Base-by-base conservation (phyloP, 169 alveolate genomes). In the Cryptosporidium canis region DNA sequence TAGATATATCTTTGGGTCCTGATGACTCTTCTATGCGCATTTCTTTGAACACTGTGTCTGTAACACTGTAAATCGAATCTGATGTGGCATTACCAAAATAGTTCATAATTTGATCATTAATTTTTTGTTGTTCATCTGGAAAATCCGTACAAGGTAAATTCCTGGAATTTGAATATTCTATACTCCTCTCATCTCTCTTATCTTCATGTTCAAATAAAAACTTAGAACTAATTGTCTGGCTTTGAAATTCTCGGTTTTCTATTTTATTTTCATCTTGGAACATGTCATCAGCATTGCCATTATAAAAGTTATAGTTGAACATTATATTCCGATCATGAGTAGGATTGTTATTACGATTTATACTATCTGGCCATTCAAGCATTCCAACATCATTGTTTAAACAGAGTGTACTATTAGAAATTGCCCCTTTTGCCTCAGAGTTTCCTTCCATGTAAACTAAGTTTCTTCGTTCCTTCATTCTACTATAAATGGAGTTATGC, bases 201-300 rank as follows among this genome's bases (percentile, higher is more conserved):
- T 47, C 47, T 8, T 45, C 67, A 51, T 6, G 29, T 5, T 70
- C 84, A 3, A 35, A 61, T n/a, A 61, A 16, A 24, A 37, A 33
- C 37, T 51, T 55, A 7, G 84, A 29, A 55, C 55, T 55, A 48
- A 70, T 70, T 24, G 47, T 43, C 33, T 68, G 66, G 11, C 12
- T 31, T 16, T 51, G 67, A 0, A 31, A 14, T 18, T 55, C 67
- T 8, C 24, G 67, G 9, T 33, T 44, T 9, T 18, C 84, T 12
- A 70, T 37, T 44, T 70, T 70, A 3, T 70, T 39, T 29, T 70
- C 84, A 4, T 35, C 45, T 70, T 55, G 64, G 29, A 70, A 70
- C 84, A 70, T 70, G 16, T 70, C 84, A 48, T 70, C 84, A 16
- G 84, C 53, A 55, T 70, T 70, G 44, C 33, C 53, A 14, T 43